Conservation (phyloP, 1,284 basidiomycete species). For the Microbotryum saponariae region DNA sequence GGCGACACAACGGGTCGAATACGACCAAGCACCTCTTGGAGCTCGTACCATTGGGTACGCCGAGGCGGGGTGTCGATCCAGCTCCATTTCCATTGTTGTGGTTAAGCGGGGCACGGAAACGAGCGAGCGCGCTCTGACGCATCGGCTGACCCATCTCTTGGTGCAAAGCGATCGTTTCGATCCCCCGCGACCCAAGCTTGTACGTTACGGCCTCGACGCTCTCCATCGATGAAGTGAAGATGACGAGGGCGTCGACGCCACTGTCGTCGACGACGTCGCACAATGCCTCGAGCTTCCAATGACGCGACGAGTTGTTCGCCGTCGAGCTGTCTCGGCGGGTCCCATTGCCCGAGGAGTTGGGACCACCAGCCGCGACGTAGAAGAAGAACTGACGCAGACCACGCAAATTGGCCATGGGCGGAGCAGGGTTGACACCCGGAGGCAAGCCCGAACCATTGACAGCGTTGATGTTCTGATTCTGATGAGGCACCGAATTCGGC, state of each 20-base stretch:
- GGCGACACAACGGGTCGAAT: conserved; percentile 32
- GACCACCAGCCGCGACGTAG: conserved; percentile 30
- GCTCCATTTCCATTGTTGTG: no score
- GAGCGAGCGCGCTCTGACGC: conserved; percentile 27
- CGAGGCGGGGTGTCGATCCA: conserved; percentile 5
- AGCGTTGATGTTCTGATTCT: background rate
- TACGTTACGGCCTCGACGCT: conserved; percentile 42
- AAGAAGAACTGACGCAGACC: background rate
- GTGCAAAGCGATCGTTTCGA: conserved; percentile 40
- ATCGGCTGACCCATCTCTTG: conserved; percentile 31
- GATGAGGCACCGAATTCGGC: no score
- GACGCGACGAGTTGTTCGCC: conserved; percentile 44
- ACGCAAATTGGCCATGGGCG: conserved; percentile 36
- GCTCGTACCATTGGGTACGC: conserved; percentile 9
- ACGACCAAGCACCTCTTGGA: conserved; percentile 34
- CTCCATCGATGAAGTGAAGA: conserved; percentile 38
- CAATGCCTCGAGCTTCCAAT: conserved; percentile 95
- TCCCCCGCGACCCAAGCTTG: conserved; percentile 40
- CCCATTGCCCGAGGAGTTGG: conserved; percentile 13
- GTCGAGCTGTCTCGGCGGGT: conserved; percentile 22
- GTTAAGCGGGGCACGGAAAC: conserved; percentile 24
- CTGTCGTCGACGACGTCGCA: conserved; percentile 85
- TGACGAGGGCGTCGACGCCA: conserved; percentile 41
- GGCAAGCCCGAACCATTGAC: no score
- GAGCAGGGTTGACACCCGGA: background rate